phyloP scores from a whole-genome alignment of 306 rosid genomes.

The Rosa chinensis region DNA sequence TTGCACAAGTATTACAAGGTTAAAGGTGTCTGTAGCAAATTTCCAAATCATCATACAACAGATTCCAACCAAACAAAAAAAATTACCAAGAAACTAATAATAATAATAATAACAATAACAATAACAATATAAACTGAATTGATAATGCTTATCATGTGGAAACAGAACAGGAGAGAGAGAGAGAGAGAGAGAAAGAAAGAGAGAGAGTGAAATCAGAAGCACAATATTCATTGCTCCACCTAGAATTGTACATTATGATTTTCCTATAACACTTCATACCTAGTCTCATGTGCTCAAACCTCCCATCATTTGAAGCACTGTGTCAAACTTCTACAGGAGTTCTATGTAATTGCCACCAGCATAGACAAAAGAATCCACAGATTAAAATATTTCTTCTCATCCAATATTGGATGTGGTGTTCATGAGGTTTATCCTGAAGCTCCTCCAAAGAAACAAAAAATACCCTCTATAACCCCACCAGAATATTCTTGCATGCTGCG shows the following conservation, averaged over 20 bases:
- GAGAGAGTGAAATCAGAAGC: conserved; percentile 5
- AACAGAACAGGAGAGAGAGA: background rate
- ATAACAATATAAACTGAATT: background rate
- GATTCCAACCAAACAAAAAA: background rate
- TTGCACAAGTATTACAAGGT: background rate
- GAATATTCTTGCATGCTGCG: conserved; percentile 25
- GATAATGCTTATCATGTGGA: background rate
- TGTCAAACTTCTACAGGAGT: conserved; percentile 13
- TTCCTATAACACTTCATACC: conserved; percentile 43
- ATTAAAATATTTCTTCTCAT: conserved; percentile 28
- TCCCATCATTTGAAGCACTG: conserved; percentile 22
- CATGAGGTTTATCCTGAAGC: conserved; percentile 36
- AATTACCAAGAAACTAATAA: background rate
- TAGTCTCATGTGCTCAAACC: conserved; percentile 30
- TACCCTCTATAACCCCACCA: conserved; percentile 19
- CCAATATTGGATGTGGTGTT: conserved; percentile 34
- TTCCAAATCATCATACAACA: background rate
- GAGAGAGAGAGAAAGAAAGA: background rate
- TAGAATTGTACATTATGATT: conserved; percentile 39
- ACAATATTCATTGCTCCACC: conserved; percentile 34
- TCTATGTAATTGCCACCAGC: conserved; percentile 24
- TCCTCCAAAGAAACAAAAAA: conserved; percentile 32
- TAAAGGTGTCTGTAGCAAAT: conserved; percentile 1
- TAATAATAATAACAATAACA: background rate
- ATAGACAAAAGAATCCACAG: conserved; percentile 27